Conservation (phyloP, 768 basidiomycete genomes). For the Hypholoma fasciculare region DNA sequence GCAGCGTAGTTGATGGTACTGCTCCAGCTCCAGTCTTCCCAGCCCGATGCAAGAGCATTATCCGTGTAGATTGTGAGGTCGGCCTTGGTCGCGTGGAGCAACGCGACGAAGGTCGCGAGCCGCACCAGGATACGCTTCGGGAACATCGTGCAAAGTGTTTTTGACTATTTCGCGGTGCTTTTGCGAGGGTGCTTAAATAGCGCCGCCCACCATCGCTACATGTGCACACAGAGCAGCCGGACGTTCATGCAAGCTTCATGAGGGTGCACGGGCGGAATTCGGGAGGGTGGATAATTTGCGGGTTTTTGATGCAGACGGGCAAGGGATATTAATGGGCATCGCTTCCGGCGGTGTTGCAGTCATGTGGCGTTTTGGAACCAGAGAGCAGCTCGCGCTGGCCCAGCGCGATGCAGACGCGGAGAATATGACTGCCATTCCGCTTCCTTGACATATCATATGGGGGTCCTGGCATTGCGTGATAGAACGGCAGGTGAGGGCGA, state of each 20-base stretch:
- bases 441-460: conserved; percentile 6
- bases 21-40: conserved; percentile 57
- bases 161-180: background rate
- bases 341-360: background rate
- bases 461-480: background rate
- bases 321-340: background rate
- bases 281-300: conserved; percentile 25
- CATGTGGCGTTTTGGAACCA: conserved; percentile 5
- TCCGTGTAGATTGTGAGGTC: conserved; percentile 45
- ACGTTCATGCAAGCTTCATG: background rate
- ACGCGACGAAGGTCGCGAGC: conserved; percentile 20
- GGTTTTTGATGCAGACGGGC: background rate
- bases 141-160: conserved; percentile 12
- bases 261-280: conserved; percentile 23
- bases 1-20: conserved; percentile 42
- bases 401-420: background rate
- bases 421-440: background rate
- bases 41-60: conserved; percentile 38
- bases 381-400: background rate
- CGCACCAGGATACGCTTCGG: conserved; percentile 15
- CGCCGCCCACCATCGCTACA: background rate
- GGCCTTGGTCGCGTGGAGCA: conserved; percentile 21
- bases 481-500: background rate
- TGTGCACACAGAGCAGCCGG: background rate
- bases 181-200: background rate